These are phyloP conservation scores for Sanghuangporus baumii DNA, from an alignment of 1,284 basidiomycete species.

Conservation along the genomic window DNA sequence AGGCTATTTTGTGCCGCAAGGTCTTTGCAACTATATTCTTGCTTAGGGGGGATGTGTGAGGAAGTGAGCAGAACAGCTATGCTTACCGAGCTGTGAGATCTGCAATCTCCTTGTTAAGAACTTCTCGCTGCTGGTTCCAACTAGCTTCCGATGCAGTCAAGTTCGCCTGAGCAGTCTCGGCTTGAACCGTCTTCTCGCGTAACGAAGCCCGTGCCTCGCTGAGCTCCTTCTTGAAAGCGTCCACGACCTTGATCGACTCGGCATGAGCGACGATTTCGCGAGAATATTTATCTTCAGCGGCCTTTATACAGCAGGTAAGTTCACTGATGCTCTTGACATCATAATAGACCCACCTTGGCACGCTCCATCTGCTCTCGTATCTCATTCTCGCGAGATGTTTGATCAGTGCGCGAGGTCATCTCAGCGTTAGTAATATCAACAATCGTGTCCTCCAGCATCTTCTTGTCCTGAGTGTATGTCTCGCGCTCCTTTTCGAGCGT, in stretches of 20 bases:
- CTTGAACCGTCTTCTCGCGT: slow-evolving; percentile 51
- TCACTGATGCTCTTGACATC: not conserved
- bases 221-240: slow-evolving; percentile 61
- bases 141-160: slow-evolving; percentile 64
- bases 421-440: slow-evolving; percentile 70
- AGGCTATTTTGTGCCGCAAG: slow-evolving; percentile 73
- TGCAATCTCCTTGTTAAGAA: slow-evolving; percentile 70
- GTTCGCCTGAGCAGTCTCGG: slow-evolving; percentile 73
- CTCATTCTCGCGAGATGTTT: slow-evolving; percentile 57
- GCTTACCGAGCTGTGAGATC: slow-evolving; percentile 65
- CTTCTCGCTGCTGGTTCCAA: slow-evolving; percentile 74
- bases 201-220: slow-evolving; percentile 42
- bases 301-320: slow-evolving; percentile 32
- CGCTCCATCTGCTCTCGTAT: slow-evolving; percentile 61
- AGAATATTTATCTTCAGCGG: slow-evolving; percentile 77
- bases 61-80: not conserved
- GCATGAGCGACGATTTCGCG: slow-evolving; percentile 81
- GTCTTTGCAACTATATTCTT: slow-evolving; percentile 48
- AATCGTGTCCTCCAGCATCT: slow-evolving; percentile 70
- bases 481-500: slow-evolving; percentile 60
- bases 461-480: slow-evolving; percentile 75
- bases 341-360: slow-evolving; percentile 46
- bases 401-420: slow-evolving; percentile 57
- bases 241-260: slow-evolving; percentile 70
- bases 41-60: not conserved